These are phyloP conservation scores for Beauveria brongniartii DNA, from an alignment of 2,329 filamentous ascomycete species.

Conservation along the genomic window DNA sequence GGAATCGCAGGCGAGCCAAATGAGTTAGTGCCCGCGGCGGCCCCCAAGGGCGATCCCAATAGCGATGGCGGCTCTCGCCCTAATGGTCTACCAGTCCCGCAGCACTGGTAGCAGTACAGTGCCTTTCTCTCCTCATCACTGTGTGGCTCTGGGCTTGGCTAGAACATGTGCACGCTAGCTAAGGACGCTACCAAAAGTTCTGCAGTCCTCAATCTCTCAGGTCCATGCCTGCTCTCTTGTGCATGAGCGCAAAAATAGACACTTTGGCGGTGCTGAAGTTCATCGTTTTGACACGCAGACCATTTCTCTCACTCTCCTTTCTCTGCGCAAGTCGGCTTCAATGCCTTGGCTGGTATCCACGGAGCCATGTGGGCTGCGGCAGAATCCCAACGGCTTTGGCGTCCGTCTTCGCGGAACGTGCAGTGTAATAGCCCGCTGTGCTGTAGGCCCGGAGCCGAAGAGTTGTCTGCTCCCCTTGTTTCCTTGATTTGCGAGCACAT, in stretches of 20 bases:
- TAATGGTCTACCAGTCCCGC: background rate
- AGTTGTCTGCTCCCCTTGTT: background rate
- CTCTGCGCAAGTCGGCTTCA: background rate
- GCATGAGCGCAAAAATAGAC: background rate
- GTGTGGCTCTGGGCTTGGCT: background rate
- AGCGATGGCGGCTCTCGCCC: slow-evolving; percentile 7
- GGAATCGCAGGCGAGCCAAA: background rate
- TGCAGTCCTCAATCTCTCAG: background rate
- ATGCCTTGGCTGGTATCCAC: background rate
- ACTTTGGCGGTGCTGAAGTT: background rate
- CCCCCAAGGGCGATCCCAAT: slow-evolving; percentile 7
- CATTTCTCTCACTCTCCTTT: too few relatives aligned
- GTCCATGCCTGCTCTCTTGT: too few relatives aligned
- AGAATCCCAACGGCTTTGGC: background rate
- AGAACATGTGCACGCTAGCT: background rate
- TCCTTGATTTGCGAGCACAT: background rate
- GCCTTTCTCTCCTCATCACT: background rate
- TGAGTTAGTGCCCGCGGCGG: slow-evolving; percentile 5
- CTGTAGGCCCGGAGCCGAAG: background rate
- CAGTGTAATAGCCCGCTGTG: background rate
- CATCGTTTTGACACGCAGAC: background rate
- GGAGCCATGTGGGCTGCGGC: background rate
- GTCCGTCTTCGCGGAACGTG: background rate
- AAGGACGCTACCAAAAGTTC: slow-evolving; percentile 1
- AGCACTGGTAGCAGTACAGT: background rate